Evolutionary conservation across 768 basidiomycete genomes (phyloP).

Genomic region (Coprinopsis marcescibilis): DNA sequence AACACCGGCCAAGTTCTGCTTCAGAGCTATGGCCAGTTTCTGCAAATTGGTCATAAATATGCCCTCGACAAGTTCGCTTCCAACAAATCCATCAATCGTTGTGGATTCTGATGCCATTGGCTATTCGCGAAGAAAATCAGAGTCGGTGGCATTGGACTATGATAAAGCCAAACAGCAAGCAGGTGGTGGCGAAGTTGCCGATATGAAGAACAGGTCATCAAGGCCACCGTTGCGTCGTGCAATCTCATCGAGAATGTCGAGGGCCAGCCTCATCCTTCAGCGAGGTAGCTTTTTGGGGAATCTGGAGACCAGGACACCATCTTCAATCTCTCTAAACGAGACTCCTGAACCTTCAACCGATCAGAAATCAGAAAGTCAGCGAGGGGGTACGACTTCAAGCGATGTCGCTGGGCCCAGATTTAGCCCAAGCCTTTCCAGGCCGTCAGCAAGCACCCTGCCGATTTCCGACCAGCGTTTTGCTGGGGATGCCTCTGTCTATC

Average conservation of each 20-base stretch:
- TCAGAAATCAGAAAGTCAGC: not conserved
- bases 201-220: too few relatives aligned
- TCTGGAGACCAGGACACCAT: not conserved
- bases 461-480: slow-evolving; percentile 34
- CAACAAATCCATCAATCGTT: slow-evolving; percentile 1
- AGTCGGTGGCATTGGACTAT: too few relatives aligned
- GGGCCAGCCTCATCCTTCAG: slow-evolving; percentile 14
- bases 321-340: not conserved
- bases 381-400: slow-evolving; percentile 17
- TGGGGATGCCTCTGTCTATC: slow-evolving; percentile 59
- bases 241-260: slow-evolving; percentile 16
- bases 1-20: slow-evolving; percentile 75
- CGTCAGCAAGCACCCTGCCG: slow-evolving; percentile 9
- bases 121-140: too few relatives aligned
- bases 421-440: slow-evolving; percentile 11
- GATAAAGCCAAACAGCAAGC: too few relatives aligned
- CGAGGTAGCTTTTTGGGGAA: slow-evolving; percentile 9
- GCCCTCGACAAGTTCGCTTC: slow-evolving; percentile 16
- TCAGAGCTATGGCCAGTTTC: slow-evolving; percentile 71
- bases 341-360: not conserved
- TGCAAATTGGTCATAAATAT: slow-evolving; percentile 59
- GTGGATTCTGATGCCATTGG: too few relatives aligned
- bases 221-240: slow-evolving; percentile 20
- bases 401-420: slow-evolving; percentile 35
- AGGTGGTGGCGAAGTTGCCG: too few relatives aligned